Percentiles rank a stretch among this genome's conserved stretches.
Evolutionary conservation across 768 basidiomycete genomes (phyloP).

Genomic region (Tubosaeta sp.): DNA sequence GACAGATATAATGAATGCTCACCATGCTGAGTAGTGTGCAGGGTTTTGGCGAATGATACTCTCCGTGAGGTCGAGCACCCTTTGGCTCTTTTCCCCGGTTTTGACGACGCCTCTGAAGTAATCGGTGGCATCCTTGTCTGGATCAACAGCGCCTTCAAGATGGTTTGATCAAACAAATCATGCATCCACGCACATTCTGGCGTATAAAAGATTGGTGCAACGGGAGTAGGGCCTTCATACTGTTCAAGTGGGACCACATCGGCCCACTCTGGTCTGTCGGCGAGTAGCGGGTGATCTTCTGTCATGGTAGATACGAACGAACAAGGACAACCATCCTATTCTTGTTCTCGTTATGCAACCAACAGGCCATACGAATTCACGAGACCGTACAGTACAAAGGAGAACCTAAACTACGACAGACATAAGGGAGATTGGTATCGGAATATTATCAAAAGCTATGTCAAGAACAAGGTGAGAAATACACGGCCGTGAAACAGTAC

Average conservation of each 20-base stretch:
- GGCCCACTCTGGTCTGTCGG: conserved; percentile 68
- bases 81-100: conserved; percentile 68
- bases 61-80: conserved; percentile 87
- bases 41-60: conserved; percentile 87
- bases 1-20: conserved; percentile 19
- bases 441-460: conserved; percentile 14
- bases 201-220: conserved; percentile 91
- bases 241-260: conserved; percentile 80
- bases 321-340: background rate
- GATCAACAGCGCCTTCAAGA: conserved; percentile 6
- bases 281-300: conserved; percentile 39
- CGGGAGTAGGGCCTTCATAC: conserved; percentile 69
- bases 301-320: conserved; percentile 8
- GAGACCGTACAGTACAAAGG: conserved; percentile 20
- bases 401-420: conserved; percentile 17
- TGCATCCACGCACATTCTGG: conserved; percentile 65
- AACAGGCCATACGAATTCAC: conserved; percentile 5
- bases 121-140: conserved; percentile 90
- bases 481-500: conserved; percentile 6
- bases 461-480: conserved; percentile 3
- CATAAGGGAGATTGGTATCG: conserved; percentile 18
- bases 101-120: conserved; percentile 87
- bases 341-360: background rate
- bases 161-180: background rate
- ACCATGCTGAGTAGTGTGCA: conserved; percentile 97